Evolutionary conservation across 2,329 filamentous ascomycete genomes (phyloP).

Genomic region (Lachnellula occidentalis): DNA sequence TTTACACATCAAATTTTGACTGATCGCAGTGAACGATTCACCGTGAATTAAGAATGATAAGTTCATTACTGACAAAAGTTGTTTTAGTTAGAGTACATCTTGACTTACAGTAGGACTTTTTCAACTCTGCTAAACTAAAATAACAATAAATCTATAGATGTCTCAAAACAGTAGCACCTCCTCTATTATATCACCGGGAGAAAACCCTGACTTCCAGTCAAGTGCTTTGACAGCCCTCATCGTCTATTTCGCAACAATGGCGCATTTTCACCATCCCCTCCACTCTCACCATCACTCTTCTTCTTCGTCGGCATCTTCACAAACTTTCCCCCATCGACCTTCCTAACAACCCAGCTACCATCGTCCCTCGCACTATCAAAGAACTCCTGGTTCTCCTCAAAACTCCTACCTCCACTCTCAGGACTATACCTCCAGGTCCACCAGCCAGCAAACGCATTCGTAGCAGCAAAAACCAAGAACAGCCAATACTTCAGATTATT

Average conservation of each 20-base stretch:
- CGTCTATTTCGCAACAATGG: slow-evolving; percentile 14
- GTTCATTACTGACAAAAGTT: no score
- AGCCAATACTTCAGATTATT: slow-evolving; percentile 51
- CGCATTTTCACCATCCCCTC: slow-evolving; percentile 4
- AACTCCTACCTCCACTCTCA: slow-evolving; percentile 51
- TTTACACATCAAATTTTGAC: no score
- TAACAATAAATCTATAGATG: no score
- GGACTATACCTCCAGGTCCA: slow-evolving; percentile 52
- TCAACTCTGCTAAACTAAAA: no score
- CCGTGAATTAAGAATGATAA: no score
- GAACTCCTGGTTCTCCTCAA: slow-evolving; percentile 48
- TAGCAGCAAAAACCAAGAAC: slow-evolving; percentile 51
- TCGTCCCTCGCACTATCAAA: slow-evolving; percentile 41
- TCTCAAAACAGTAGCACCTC: no score
- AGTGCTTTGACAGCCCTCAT: neutral
- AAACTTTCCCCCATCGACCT: slow-evolving; percentile 47
- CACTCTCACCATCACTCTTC: slow-evolving; percentile 1
- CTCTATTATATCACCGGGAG: no score
- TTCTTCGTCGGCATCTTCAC: slow-evolving; percentile 17
- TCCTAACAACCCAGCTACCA: slow-evolving; percentile 47
- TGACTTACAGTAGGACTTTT: no score
- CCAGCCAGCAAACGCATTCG: slow-evolving; percentile 42
- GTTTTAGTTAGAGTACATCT: no score
- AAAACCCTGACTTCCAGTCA: neutral
- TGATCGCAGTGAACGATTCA: no score